phyloP scores from a whole-genome alignment of 2,329 filamentous ascomycete species.

The Beauveria sp. region DNA sequence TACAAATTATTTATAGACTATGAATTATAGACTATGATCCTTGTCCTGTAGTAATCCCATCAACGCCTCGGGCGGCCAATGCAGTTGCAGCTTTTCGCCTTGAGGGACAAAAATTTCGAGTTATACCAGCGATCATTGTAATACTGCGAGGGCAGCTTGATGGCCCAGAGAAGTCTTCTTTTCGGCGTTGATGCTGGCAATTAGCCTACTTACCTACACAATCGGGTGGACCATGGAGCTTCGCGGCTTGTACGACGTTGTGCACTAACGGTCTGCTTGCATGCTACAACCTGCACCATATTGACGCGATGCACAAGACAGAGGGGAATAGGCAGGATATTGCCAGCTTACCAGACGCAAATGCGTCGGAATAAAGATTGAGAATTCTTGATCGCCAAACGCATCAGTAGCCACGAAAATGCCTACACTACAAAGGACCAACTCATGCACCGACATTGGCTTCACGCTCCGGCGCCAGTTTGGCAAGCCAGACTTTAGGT shows the following conservation, averaged over 20 bases:
- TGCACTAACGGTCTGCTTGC: background rate
- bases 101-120: background rate
- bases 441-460: conserved; percentile 57
- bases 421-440: conserved; percentile 35
- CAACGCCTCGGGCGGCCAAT: background rate
- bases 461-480: conserved; percentile 70
- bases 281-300: background rate
- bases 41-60: background rate
- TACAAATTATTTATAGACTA: background rate
- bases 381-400: background rate
- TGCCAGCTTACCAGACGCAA: background rate
- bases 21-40: conserved; percentile 3
- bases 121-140: too few relatives aligned
- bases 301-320: background rate
- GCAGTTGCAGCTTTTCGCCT: background rate
- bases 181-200: background rate
- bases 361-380: background rate
- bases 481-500: conserved; percentile 67
- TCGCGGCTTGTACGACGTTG: background rate
- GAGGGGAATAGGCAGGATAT: background rate
- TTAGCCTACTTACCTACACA: background rate
- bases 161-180: background rate
- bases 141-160: too few relatives aligned
- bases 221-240: background rate
- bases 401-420: conserved; percentile 18